Conservation (phyloP, 2,329 filamentous ascomycete genomes). For the Aspergillus oerlinghausenensis region DNA sequence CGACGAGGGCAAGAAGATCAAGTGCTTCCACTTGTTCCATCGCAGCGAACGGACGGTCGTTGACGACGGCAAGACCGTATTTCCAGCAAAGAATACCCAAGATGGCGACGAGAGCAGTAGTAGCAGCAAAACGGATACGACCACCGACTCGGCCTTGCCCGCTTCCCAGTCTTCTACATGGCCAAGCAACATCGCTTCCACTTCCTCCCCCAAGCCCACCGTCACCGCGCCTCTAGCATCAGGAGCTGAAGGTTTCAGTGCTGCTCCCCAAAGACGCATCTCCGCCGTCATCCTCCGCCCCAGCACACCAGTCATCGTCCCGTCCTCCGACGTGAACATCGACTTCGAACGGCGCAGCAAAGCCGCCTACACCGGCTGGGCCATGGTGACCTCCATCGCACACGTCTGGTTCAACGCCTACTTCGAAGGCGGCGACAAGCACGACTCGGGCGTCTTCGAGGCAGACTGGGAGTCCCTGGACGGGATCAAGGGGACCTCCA, state of each 20-base stretch:
- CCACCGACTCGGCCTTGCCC: background rate
- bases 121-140: background rate
- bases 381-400: constrained; percentile 87
- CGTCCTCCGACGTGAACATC: constrained; percentile 83
- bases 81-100: constrained; percentile 43
- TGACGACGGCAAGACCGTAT: constrained; percentile 47
- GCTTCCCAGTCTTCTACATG: constrained; percentile 12
- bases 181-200: constrained; percentile 8
- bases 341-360: constrained; percentile 82
- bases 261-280: constrained; percentile 52
- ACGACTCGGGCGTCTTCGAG: constrained; percentile 66
- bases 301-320: constrained; percentile 60
- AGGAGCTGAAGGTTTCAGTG: constrained; percentile 7
- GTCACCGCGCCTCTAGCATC: constrained; percentile 32
- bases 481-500: constrained; percentile 83
- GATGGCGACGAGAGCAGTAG: constrained; percentile 3
- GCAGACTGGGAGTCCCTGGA: constrained; percentile 79
- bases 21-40: constrained; percentile 75
- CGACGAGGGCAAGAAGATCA: constrained; percentile 85
- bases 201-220: constrained; percentile 8
- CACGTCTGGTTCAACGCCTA: constrained; percentile 97
- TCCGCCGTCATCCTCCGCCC: constrained; percentile 77
- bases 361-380: constrained; percentile 69
- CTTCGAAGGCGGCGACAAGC: constrained; percentile 76
- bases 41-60: constrained; percentile 59